Base-by-base conservation (phyloP, 805 yeast species). In the Helenozyma rhizophorensis region DNA sequence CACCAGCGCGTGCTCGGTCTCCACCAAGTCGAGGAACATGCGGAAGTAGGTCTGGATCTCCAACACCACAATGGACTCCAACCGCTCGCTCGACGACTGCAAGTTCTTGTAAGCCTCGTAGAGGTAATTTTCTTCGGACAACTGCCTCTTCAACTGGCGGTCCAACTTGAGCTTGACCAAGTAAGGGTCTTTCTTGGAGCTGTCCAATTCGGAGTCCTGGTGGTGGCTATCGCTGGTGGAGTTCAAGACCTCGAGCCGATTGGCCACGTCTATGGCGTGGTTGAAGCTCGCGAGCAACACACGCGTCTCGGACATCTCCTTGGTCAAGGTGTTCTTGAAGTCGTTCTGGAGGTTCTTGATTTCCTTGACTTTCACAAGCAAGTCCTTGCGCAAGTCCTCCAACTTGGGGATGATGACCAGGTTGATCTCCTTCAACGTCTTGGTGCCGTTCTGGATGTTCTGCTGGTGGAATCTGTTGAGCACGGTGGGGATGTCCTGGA, bases 21-120 rank as follows among this genome's bases (percentile, higher is more conserved):
- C 85, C 37, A 84, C 62, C 23, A 82, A 60, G 45, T 76, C 76
- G 16, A 90, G 83, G 58, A 80, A 86, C 31, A 72, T 74, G 4
- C 83, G 75, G 43, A 89, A 59, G 13, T 93, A 86, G 47, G 78
- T 80, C 65, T 93, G 97, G 36, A 93, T 68, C 56, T 89, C 96
- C 55, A 78, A 69, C 22, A 83, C 86, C 14, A 93, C 93, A 40
- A 87, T 90, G 48, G 83, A 79, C 44, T 66, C 98, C 42, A 93
- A 71, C 53, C 88, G 93, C 36, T 80, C 79, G 30, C 95, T 96
- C 1, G 96, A 82, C 23, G 77, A 76, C 63, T 90, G 95, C 45
- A 89, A 70, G 58, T 90, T 89, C 45, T 79, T 69, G 55, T 75
- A 90, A 0, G 97, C 96, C 55, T 89, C 96, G 52, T 87, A 86